Evolutionary conservation across 495 filamentous ascomycete species (phyloP), one percentile per base, ranked within the genome.

Genomic region (Thermochaetoides thermophila): DNA sequence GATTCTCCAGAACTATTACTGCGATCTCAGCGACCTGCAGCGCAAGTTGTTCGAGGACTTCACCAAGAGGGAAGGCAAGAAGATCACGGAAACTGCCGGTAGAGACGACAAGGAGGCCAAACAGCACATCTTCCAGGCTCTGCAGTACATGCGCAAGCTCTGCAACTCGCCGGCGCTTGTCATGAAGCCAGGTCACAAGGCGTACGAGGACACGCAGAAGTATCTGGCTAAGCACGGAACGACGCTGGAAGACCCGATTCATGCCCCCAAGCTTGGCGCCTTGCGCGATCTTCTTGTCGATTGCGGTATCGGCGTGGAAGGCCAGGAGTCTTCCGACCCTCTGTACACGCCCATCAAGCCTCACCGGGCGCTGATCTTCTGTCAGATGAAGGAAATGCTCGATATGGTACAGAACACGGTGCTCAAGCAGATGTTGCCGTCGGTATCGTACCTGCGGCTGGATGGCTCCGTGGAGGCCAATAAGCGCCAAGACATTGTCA

Each of bases 1-100:
- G 71, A 97, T 97, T 47, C 69, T 97, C 13, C 89, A 97, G 48
- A 97, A 97, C 55, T 97, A 97, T 63, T 97, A 97, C 63, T 97
- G 89, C 55, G 89, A 97, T 53, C 84, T 94, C 17, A 92, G 83
- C 55, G 89, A 95, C 18, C 63, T 97, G 17, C 89, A 97, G 55
- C 82, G 76, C 60, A 86, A 78, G 55, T 72, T 97, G 2, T 96
- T 95, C 46, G 89, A 96, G 27, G 85, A 94, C 50, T 96, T 97
- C 60, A 78, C 73, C 17, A 89, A 84, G 68, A 86, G 81, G 44
- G 85, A 96, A 50, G 74, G 84, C 42, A 86, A 81, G 49, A 73
- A 78, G 25, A 66, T 97, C 17, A 66, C 72, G 9, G 72, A 83
- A 16, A 79, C 84, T 47, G 81, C 86, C 16, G 74, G 78, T 29